Conservation (phyloP, 2,329 filamentous ascomycete genomes). For the Paraphaeosphaeria sporulosa region DNA sequence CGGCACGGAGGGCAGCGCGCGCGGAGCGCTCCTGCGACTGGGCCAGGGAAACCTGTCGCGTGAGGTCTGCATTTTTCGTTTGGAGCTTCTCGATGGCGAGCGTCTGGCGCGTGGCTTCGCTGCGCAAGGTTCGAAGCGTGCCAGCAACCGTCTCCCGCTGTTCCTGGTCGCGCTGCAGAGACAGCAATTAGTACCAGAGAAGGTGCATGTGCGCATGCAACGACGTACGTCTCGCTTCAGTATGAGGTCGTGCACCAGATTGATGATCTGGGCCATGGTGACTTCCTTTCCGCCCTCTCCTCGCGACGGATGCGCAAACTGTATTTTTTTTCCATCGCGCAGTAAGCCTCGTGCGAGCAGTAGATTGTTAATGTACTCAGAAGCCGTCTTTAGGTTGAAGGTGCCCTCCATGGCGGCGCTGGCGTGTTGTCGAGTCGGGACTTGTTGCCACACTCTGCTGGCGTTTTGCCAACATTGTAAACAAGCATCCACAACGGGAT, state of each 20-base stretch:
- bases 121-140: slow-evolving; percentile 77
- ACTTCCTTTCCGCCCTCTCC: slow-evolving; percentile 68
- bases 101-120: slow-evolving; percentile 76
- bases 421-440: neutral
- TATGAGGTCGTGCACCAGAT: slow-evolving; percentile 92
- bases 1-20: slow-evolving; percentile 73
- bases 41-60: slow-evolving; percentile 63
- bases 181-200: slow-evolving; percentile 18
- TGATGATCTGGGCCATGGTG: slow-evolving; percentile 87
- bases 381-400: slow-evolving; percentile 67
- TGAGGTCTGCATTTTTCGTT: slow-evolving; percentile 63
- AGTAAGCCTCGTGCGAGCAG: slow-evolving; percentile 69
- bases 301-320: slow-evolving; percentile 78
- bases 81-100: slow-evolving; percentile 69
- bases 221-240: slow-evolving; percentile 80
- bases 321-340: slow-evolving; percentile 73
- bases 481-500: slow-evolving; percentile 12
- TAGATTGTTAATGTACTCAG: slow-evolving; percentile 71
- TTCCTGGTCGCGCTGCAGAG: slow-evolving; percentile 80
- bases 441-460: neutral
- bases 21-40: slow-evolving; percentile 76
- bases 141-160: slow-evolving; percentile 83
- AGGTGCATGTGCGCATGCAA: neutral
- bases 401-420: slow-evolving; percentile 47
- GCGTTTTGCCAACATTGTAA: slow-evolving; percentile 14